These are phyloP conservation scores for Lunasporangiospora selenospora DNA, from an alignment of 192 early-diverging fungal species.

Conservation along the genomic window DNA sequence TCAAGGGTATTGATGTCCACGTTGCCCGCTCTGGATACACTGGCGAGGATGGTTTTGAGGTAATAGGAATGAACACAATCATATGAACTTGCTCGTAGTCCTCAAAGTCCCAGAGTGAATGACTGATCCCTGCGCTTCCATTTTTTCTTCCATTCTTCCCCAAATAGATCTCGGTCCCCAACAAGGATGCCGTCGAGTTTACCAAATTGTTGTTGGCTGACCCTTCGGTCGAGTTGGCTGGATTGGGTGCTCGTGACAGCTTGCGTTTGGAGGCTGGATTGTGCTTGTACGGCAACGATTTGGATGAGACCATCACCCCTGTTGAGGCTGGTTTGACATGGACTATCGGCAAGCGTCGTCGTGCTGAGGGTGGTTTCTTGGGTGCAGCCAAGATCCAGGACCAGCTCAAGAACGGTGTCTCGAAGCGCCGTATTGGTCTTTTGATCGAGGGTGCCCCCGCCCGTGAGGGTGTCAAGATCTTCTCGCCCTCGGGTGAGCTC, in stretches of 20 bases:
- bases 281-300: conserved; percentile 96
- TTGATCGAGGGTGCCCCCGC: conserved; percentile 95
- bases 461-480: conserved; percentile 76
- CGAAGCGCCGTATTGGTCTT: conserved; percentile 87
- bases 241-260: conserved; percentile 93
- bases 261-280: conserved; percentile 96
- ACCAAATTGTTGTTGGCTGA: conserved; percentile 72
- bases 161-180: conserved; percentile 82
- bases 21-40: conserved; percentile 98
- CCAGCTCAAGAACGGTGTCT: conserved; percentile 84
- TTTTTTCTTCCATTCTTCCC: too few species aligned
- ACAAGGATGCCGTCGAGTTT: conserved; percentile 69
- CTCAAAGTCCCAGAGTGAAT: not conserved
- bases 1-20: conserved; percentile 83
- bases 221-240: conserved; percentile 88
- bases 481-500: conserved; percentile 62
- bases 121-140: not conserved
- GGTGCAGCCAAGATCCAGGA: conserved; percentile 85
- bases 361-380: conserved; percentile 90
- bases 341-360: conserved; percentile 93
- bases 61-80: too few species aligned
- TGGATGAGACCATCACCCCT: conserved; percentile 91
- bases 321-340: conserved; percentile 94
- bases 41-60: conserved; percentile 99
- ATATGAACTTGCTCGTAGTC: too few species aligned